Conservation (phyloP, 305 asterid species). For the Solanum hybrid region DNA sequence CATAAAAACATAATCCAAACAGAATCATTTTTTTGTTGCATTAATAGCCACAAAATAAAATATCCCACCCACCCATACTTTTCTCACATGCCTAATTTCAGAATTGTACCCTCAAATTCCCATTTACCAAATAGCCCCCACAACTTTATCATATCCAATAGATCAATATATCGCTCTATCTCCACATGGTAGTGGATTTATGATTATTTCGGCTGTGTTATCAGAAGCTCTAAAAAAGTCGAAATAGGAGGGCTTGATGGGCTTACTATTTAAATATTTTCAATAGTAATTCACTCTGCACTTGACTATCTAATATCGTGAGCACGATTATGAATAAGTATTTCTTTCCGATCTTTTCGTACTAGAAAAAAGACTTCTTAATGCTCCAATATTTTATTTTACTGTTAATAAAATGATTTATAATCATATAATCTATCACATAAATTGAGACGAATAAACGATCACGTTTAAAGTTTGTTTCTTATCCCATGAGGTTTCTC, state of each 20-base stretch:
- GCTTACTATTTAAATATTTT: not conserved
- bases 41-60: not conserved
- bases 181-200: rapidly evolving
- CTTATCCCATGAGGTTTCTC: not conserved
- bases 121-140: not conserved
- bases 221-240: not conserved
- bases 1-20: not conserved
- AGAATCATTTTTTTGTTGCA: not conserved
- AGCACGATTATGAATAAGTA: not conserved
- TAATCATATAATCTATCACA: not conserved
- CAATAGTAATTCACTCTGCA: not conserved
- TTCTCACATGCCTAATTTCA: not conserved
- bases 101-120: not conserved
- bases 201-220: rapidly evolving
- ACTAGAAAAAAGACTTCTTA: not conserved
- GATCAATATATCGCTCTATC: not conserved
- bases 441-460: no score
- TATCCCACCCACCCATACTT: not conserved
- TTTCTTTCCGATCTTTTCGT: rapidly evolving
- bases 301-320: not conserved
- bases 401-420: no score
- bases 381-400: not conserved
- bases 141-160: not conserved
- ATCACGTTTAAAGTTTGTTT: no score
- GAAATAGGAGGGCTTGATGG: not conserved